Percentiles rank a stretch among this genome's conserved stretches.
phyloP scores from a whole-genome alignment of 176 grass and related monocot genomes.

The Chrysopogon serrulatus region DNA sequence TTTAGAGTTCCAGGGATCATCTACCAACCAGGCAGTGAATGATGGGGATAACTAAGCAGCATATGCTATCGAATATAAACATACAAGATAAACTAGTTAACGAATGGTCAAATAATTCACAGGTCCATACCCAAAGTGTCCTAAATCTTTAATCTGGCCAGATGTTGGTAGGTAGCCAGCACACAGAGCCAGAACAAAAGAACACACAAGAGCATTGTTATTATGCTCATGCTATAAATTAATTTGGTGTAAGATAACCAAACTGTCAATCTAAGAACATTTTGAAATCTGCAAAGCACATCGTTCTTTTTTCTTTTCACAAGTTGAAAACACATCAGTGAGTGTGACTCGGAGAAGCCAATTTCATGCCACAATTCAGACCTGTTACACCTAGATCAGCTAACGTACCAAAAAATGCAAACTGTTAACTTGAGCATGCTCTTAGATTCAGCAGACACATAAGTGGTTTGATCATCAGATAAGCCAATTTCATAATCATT shows the following conservation, averaged over 20 bases:
- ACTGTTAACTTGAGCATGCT: background rate
- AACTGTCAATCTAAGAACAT: background rate
- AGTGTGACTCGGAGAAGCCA: background rate
- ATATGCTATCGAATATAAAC: background rate
- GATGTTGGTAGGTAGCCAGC: background rate
- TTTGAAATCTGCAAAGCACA: background rate
- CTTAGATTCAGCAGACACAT: background rate
- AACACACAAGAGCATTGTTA: background rate
- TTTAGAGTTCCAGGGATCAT: background rate
- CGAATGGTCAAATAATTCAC: background rate
- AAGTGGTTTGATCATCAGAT: background rate
- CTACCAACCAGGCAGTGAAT: background rate
- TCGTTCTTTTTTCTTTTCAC: background rate
- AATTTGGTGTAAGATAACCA: background rate
- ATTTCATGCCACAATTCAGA: background rate
- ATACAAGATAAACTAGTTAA: background rate
- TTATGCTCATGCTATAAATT: background rate
- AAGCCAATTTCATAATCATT: background rate
- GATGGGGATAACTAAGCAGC: background rate
- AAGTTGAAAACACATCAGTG: background rate
- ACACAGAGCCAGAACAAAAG: background rate
- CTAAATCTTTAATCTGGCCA: background rate
- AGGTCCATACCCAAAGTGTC: slow-evolving; percentile 10
- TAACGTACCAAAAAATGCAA: background rate
- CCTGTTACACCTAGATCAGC: background rate